A percentile compares a stretch with the other conserved stretches of the same genome.
phyloP scores from a whole-genome alignment of 164 flowering plant species.

The Nymphaea thermarum region DNA sequence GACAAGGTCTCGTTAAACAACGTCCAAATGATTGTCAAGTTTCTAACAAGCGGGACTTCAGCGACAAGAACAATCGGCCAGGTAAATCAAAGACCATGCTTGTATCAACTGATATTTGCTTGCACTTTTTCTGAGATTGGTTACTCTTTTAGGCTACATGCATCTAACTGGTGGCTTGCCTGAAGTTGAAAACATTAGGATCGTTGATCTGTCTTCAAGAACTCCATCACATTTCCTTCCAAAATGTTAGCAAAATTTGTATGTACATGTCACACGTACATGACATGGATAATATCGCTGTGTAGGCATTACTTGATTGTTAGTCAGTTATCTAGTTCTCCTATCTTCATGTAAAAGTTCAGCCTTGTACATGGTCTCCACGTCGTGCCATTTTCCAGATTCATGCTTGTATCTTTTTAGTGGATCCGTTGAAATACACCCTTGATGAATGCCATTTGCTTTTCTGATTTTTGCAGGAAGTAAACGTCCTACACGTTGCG shows the following conservation, averaged over 20 bases:
- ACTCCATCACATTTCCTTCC: too few relatives aligned
- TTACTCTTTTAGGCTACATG: too few relatives aligned
- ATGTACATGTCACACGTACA: too few relatives aligned
- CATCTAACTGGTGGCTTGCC: too few relatives aligned
- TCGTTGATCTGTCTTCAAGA: too few relatives aligned
- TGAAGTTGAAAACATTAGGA: too few relatives aligned
- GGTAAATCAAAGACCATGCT: constrained; percentile 25
- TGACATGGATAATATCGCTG: too few relatives aligned
- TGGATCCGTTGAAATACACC: not conserved
- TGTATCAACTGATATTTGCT: not conserved
- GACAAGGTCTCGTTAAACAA: constrained; percentile 73
- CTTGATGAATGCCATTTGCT: not conserved
- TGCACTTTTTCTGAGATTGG: not conserved
- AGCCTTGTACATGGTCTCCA: not conserved
- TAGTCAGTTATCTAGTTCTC: not conserved
- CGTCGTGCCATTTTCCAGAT: not conserved
- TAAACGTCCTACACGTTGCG: constrained; percentile 29
- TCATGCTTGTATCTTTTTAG: not conserved
- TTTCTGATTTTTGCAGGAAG: constrained; percentile 24
- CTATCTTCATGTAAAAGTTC: not conserved
- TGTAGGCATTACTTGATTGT: not conserved
- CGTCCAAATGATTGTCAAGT: constrained; percentile 62
- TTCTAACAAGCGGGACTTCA: constrained; percentile 63
- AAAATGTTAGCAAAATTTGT: too few relatives aligned
- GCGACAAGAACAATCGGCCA: constrained; percentile 32